phyloP scores from a whole-genome alignment of 805 yeast genomes.

The Suhomyces faveliae region DNA sequence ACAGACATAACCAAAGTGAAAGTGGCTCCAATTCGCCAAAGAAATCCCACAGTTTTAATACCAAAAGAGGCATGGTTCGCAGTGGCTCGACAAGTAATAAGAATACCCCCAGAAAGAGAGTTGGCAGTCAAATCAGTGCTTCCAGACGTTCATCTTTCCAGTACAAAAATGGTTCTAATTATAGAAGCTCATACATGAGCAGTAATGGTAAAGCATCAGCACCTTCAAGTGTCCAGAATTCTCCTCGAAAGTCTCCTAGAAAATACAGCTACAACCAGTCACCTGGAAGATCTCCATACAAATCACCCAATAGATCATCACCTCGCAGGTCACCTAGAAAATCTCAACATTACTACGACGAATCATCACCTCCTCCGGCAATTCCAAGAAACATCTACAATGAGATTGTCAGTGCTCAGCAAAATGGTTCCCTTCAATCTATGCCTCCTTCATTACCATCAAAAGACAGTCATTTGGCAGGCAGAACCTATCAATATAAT shows the following conservation, averaged over 20 bases:
- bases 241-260: slow-evolving; percentile 23
- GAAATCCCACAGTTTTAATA: slow-evolving; percentile 15
- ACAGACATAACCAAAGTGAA: slow-evolving; percentile 40
- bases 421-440: slow-evolving; percentile 20
- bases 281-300: slow-evolving; percentile 19
- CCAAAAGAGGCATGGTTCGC: slow-evolving; percentile 15
- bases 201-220: slow-evolving; percentile 23
- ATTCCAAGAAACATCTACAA: slow-evolving; percentile 45
- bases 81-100: slow-evolving; percentile 20
- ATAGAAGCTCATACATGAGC: slow-evolving; percentile 16
- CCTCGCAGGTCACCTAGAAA: slow-evolving; percentile 21
- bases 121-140: slow-evolving; percentile 33
- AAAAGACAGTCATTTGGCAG: slow-evolving; percentile 26
- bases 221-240: slow-evolving; percentile 34
- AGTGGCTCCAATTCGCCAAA: slow-evolving; percentile 11
- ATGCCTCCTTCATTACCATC: slow-evolving; percentile 44
- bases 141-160: slow-evolving; percentile 45
- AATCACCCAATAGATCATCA: slow-evolving; percentile 18
- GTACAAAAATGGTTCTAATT: slow-evolving; percentile 30
- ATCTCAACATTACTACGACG: slow-evolving; percentile 16
- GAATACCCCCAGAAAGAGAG: slow-evolving; percentile 25
- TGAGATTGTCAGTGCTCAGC: slow-evolving; percentile 40
- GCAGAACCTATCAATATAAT: slow-evolving; percentile 6
- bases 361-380: slow-evolving; percentile 22
- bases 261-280: slow-evolving; percentile 16